Conservation (phyloP, 1,284 basidiomycete species). For the Cryptococcus hybrid region DNA sequence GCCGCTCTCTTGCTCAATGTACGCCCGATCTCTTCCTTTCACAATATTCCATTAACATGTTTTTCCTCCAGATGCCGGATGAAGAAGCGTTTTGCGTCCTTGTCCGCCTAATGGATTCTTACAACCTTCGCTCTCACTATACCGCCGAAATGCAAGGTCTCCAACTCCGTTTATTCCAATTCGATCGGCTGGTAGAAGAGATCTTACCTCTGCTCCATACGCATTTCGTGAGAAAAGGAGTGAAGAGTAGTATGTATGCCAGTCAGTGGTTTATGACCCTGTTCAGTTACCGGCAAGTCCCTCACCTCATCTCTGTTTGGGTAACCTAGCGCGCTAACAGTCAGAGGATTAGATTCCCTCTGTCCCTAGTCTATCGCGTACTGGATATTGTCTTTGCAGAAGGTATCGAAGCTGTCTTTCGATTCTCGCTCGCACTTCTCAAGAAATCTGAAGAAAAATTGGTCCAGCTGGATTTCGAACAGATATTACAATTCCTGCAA, state of each 20-base stretch:
- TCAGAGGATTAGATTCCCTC: slow-evolving; percentile 70
- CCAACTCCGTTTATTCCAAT: slow-evolving; percentile 83
- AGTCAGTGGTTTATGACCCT: slow-evolving; percentile 98
- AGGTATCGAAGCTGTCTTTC: slow-evolving; percentile 94
- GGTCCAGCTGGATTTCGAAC: slow-evolving; percentile 79
- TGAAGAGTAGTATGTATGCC: slow-evolving; percentile 94
- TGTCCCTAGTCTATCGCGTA: slow-evolving; percentile 92
- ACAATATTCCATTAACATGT: too few relatives aligned
- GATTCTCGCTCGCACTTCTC: slow-evolving; percentile 85
- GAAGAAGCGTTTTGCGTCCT: slow-evolving; percentile 96
- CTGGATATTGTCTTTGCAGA: slow-evolving; percentile 82
- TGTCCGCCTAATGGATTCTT: slow-evolving; percentile 96
- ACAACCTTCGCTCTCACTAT: slow-evolving; percentile 93
- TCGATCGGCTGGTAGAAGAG: slow-evolving; percentile 92
- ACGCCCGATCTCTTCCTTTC: slow-evolving; percentile 30
- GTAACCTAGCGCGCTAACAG: not conserved
- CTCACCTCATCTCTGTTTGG: not conserved
- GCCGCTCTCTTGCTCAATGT: slow-evolving; percentile 91
- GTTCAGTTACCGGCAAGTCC: slow-evolving; percentile 81
- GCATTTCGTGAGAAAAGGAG: slow-evolving; percentile 87
- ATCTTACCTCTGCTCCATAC: slow-evolving; percentile 83
- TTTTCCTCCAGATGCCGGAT: slow-evolving; percentile 78
- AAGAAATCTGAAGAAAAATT: slow-evolving; percentile 82
- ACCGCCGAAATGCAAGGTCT: slow-evolving; percentile 97
- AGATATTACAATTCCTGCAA: slow-evolving; percentile 78